Percentiles rank a stretch among this genome's conserved stretches.
These are phyloP conservation scores for Syzygium aromaticum DNA, from an alignment of 345 rosid species.

Conservation along the genomic window DNA sequence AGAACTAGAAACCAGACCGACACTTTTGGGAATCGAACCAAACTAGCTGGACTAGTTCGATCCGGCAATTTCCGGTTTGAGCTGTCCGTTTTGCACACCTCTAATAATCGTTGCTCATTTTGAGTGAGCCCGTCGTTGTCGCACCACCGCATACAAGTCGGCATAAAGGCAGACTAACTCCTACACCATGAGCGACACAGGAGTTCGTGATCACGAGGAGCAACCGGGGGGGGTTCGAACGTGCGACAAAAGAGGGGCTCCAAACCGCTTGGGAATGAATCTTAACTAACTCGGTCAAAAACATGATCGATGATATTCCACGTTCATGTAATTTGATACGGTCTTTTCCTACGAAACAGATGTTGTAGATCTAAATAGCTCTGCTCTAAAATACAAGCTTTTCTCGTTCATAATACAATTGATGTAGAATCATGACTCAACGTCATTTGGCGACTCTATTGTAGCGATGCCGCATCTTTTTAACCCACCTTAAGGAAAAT, in stretches of 20 bases:
- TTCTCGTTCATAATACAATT: too few relatives aligned
- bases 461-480: not conserved
- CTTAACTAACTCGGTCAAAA: not conserved
- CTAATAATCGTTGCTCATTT: fast-evolving
- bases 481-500: not conserved
- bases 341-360: not conserved
- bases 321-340: not conserved
- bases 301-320: not conserved
- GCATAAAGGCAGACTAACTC: fast-evolving
- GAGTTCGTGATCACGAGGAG: not conserved
- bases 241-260: fast-evolving
- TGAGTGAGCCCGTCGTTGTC: fast-evolving
- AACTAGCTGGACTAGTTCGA: too few relatives aligned
- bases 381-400: too few relatives aligned
- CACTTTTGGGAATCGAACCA: too few relatives aligned
- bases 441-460: not conserved
- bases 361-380: not conserved
- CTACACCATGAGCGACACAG: fast-evolving
- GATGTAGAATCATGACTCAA: too few relatives aligned
- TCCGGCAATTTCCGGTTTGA: not conserved
- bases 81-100: too few relatives aligned
- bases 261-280: not conserved
- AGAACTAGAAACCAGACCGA: too few relatives aligned
- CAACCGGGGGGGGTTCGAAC: not conserved
- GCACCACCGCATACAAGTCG: fast-evolving